Evolutionary conservation across 2,329 filamentous ascomycete genomes (phyloP), one percentile per base, ranked within the genome.

Genomic region (Hypoxylon sp.): DNA sequence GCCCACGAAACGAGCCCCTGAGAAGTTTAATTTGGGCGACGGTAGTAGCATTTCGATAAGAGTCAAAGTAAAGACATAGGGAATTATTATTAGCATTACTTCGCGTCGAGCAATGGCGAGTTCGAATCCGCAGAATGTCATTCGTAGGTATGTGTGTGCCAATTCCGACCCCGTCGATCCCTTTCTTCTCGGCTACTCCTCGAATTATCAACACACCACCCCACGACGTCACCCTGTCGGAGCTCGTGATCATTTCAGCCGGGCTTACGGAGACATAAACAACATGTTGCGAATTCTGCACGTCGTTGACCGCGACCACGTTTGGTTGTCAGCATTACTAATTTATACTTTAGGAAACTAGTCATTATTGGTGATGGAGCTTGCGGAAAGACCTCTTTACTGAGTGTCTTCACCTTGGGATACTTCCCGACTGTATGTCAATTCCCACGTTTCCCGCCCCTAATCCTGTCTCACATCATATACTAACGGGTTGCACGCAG

Each of bases 341-440:
- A 67, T 52, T 16, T 31, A 12, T 7, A 29, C 27, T 20, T 15
- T 38, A 70, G 67, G 52, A 70, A 70, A 59, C 60, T 70, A 41
- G 67, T 70, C 50, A 70, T 70, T 45, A 70, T 70, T 51, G 67
- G 67, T 36, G 67, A 70, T 57, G 94, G 94, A 78, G 94, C 94
- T 63, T 99, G 94, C 75, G 94, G 94, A 67, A 99, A 99, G 80
- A 99, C 94, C 42, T 96, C 91, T 84, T 78, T 99, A 66, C 79
- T 99, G 62, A 97, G 92, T 71, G 94, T 99, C 63, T 99, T 99
- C 74, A 99, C 94, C 25, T 80, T 99, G 45, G 94, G 94, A 51
- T 97, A 97, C 75, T 99, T 97, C 67, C 94, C 94, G 66, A 96
- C 91, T 68, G 93, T 97, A 79, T 78, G 91, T 83, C 31, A 48